These are phyloP conservation scores for Aspergillus wentii DNA, from an alignment of 495 filamentous ascomycete genomes.

Conservation along the genomic window DNA sequence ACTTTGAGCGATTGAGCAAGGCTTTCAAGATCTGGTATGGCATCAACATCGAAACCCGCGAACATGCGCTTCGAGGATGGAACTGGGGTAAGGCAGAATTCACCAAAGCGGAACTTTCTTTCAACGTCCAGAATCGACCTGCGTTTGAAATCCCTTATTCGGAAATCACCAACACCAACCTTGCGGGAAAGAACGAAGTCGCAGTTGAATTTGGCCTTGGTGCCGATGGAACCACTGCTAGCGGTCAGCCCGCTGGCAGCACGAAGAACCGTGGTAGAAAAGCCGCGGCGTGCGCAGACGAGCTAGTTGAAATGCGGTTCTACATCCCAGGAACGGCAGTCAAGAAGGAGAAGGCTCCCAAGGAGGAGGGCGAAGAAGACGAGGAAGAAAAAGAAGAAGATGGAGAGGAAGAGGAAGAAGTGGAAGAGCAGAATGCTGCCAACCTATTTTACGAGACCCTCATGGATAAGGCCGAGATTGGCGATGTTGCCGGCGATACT, in stretches of 20 bases:
- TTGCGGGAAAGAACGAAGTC: slow-evolving; percentile 97
- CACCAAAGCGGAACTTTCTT: slow-evolving; percentile 86
- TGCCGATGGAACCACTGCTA: slow-evolving; percentile 63
- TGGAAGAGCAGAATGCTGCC: slow-evolving; percentile 87
- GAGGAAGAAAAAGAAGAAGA: slow-evolving; percentile 68
- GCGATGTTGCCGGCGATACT: slow-evolving; percentile 94
- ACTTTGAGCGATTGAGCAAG: slow-evolving; percentile 83
- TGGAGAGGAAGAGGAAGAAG: slow-evolving; percentile 61
- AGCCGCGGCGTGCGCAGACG: slow-evolving; percentile 79
- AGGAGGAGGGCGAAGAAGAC: slow-evolving; percentile 54
- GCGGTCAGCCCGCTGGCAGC: slow-evolving; percentile 66
- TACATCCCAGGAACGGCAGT: slow-evolving; percentile 92
- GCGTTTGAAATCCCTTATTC: slow-evolving; percentile 97
- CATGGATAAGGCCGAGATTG: slow-evolving; percentile 99
- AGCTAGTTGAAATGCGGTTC: slow-evolving; percentile 97
- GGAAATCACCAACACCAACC: slow-evolving; percentile 95
- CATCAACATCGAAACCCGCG: slow-evolving; percentile 82
- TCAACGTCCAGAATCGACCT: slow-evolving; percentile 95
- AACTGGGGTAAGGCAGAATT: slow-evolving; percentile 99
- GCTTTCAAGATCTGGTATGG: slow-evolving; percentile 96
- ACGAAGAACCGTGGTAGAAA: slow-evolving; percentile 81
- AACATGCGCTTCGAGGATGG: slow-evolving; percentile 95
- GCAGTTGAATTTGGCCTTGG: slow-evolving; percentile 88
- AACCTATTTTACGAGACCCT: slow-evolving; percentile 94
- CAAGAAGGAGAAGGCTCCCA: slow-evolving; percentile 66